These are phyloP conservation scores for Colletotrichum sp. DNA, from an alignment of 2,329 filamentous ascomycete species.

Conservation along the genomic window DNA sequence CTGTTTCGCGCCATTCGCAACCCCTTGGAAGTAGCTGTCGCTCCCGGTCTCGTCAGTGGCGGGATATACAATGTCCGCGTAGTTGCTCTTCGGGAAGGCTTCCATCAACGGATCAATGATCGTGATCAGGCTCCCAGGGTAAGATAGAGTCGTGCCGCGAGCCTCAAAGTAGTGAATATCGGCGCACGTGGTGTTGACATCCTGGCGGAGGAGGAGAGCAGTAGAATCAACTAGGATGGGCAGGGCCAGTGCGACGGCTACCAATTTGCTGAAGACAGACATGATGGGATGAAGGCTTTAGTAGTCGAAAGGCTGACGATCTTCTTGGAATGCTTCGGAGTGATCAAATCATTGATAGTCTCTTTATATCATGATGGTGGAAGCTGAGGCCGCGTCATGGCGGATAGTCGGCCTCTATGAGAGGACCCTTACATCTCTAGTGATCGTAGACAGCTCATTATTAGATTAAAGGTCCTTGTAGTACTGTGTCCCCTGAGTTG, in stretches of 20 bases:
- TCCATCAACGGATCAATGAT: neutral
- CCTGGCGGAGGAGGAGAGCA: neutral
- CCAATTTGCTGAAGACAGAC: neutral
- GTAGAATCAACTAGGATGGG: neutral
- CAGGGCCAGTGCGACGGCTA: neutral
- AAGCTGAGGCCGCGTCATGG: neutral
- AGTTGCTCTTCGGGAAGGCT: neutral
- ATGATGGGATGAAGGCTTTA: neutral
- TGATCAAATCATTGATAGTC: neutral
- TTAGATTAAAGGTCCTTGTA: neutral
- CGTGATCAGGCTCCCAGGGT: neutral
- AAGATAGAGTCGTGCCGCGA: neutral
- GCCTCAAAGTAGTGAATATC: neutral
- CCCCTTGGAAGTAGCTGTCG: neutral
- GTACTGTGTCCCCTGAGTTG: neutral
- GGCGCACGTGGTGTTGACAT: neutral
- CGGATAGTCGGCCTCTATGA: neutral
- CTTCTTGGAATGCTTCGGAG: neutral
- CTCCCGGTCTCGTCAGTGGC: neutral
- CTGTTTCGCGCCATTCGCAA: neutral
- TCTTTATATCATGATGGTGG: neutral
- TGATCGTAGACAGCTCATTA: neutral
- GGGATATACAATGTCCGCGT: neutral
- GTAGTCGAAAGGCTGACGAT: neutral
- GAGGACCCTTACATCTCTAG: neutral